Evolutionary conservation across 2,329 filamentous ascomycete genomes (phyloP).

Genomic region (Elsinoe arachidis): DNA sequence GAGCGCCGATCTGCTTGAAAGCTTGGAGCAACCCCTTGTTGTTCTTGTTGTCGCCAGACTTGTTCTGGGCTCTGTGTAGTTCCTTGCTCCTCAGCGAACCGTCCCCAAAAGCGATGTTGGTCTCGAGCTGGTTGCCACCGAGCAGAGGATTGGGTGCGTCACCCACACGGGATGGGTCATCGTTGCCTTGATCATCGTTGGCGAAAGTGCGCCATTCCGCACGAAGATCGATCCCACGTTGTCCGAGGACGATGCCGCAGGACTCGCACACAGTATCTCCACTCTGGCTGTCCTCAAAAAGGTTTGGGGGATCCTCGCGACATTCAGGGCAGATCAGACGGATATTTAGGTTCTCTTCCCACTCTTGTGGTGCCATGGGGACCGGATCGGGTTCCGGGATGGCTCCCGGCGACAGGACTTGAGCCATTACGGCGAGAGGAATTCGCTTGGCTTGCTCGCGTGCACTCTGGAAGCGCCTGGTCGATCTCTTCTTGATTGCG

Average conservation of each 20-base stretch:
- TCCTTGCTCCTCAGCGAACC: slow-evolving; percentile 62
- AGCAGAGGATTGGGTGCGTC: slow-evolving; percentile 84
- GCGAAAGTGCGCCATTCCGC: slow-evolving; percentile 99
- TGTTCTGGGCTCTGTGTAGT: slow-evolving; percentile 75
- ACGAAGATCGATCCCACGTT: slow-evolving; percentile 87
- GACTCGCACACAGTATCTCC: slow-evolving; percentile 88
- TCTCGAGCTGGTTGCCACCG: slow-evolving; percentile 82
- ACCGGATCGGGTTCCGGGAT: slow-evolving; percentile 31
- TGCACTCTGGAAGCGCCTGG: slow-evolving; percentile 29
- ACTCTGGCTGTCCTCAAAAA: slow-evolving; percentile 85
- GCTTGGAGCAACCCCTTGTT: slow-evolving; percentile 75
- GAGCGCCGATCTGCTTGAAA: slow-evolving; percentile 76
- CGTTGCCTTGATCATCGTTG: slow-evolving; percentile 93
- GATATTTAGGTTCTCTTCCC: slow-evolving; percentile 78
- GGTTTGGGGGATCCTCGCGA: slow-evolving; percentile 80
- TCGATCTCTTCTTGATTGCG: slow-evolving; percentile 36
- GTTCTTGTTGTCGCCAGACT: slow-evolving; percentile 69
- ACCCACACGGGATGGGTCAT: slow-evolving; percentile 96
- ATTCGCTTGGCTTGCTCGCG: slow-evolving; percentile 19
- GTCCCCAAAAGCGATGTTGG: slow-evolving; percentile 76
- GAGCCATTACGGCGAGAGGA: slow-evolving; percentile 26
- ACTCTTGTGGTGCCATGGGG: slow-evolving; percentile 40
- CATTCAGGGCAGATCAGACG: slow-evolving; percentile 84
- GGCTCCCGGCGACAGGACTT: slow-evolving; percentile 37
- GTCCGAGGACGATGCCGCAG: slow-evolving; percentile 83